A percentile compares a stretch with the other conserved stretches of the same genome.
phyloP scores from a whole-genome alignment of 148 eudicot genomes.

The Chenopodium album region DNA sequence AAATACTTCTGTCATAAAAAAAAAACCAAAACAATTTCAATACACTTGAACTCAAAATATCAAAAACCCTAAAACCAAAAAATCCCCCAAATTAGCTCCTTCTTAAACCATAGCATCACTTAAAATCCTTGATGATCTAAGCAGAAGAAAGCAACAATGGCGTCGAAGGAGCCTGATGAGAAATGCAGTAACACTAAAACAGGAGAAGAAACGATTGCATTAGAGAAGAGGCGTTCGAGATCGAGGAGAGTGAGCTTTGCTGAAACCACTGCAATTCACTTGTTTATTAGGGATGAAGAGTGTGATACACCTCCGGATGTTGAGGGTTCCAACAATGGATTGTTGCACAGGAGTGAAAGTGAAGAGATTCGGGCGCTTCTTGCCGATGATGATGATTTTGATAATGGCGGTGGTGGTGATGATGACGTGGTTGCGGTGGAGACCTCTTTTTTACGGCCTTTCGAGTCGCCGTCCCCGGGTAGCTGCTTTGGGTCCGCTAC shows the following conservation, averaged over 20 bases:
- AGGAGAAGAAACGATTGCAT: constrained; percentile 10
- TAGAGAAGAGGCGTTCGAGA: constrained; percentile 10
- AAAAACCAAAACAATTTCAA: too few species aligned
- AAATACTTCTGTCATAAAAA: too few species aligned
- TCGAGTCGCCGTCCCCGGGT: constrained; percentile 40
- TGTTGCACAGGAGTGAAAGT: constrained; percentile 30
- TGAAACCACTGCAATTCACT: constrained; percentile 76
- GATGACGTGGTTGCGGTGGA: constrained; percentile 26
- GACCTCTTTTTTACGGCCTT: constrained; percentile 27
- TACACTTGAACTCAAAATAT: not conserved
- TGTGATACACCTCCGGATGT: constrained; percentile 47
- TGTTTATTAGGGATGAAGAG: constrained; percentile 75
- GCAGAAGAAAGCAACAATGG: not conserved
- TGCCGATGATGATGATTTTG: constrained; percentile 19
- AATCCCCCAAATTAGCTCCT: not conserved
- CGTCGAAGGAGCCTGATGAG: not conserved
- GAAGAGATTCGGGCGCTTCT: constrained; percentile 39
- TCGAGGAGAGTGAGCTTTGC: constrained; percentile 90
- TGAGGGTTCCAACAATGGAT: constrained; percentile 14
- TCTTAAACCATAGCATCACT: not conserved
- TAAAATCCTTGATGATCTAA: not conserved
- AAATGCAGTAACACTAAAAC: constrained; percentile 16
- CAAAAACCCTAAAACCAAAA: not conserved
- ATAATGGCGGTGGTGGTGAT: constrained; percentile 24
- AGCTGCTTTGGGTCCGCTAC: constrained; percentile 47